These are phyloP conservation scores for Penicillium angulare DNA, from an alignment of 495 filamentous ascomycete species.

Conservation along the genomic window DNA sequence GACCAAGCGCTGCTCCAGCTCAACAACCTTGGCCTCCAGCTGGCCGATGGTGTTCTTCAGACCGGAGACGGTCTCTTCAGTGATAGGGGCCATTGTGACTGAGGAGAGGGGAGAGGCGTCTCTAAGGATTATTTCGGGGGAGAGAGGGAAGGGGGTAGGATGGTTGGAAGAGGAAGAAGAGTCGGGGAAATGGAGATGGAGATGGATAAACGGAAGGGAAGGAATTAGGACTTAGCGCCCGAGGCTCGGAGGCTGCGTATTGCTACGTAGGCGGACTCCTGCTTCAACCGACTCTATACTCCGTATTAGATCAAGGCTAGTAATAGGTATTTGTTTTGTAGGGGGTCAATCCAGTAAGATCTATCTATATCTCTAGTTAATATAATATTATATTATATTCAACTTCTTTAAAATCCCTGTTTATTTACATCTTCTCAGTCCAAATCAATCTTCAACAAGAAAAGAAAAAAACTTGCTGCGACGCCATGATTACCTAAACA, in stretches of 20 bases:
- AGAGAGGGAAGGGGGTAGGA: conserved; percentile 19
- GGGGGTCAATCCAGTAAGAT: too few species aligned
- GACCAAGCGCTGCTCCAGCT: conserved; percentile 66
- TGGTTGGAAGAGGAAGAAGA: conserved; percentile 17
- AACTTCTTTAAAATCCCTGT: too few species aligned
- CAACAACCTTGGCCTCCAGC: conserved; percentile 79
- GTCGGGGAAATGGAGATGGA: conserved; percentile 29
- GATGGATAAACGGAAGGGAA: conserved; percentile 28
- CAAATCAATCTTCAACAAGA: too few species aligned
- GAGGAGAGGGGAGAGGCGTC: conserved; percentile 13
- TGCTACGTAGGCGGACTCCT: not conserved
- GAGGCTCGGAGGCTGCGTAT: conserved; percentile 26
- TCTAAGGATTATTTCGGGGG: not conserved
- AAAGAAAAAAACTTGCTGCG: too few species aligned
- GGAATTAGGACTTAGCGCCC: conserved; percentile 28
- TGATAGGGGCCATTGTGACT: conserved; percentile 77
- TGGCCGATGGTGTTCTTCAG: conserved; percentile 75
- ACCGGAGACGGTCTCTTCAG: conserved; percentile 69
- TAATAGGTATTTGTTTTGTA: too few species aligned
- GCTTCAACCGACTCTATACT: too few species aligned
- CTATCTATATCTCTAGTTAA: too few species aligned
- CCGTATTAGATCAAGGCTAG: too few species aligned
- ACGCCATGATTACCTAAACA: conserved; percentile 20
- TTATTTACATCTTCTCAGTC: too few species aligned
- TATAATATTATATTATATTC: too few species aligned